phyloP scores from a whole-genome alignment of 2,329 filamentous ascomycete genomes.

The Aspergillus sp. region DNA sequence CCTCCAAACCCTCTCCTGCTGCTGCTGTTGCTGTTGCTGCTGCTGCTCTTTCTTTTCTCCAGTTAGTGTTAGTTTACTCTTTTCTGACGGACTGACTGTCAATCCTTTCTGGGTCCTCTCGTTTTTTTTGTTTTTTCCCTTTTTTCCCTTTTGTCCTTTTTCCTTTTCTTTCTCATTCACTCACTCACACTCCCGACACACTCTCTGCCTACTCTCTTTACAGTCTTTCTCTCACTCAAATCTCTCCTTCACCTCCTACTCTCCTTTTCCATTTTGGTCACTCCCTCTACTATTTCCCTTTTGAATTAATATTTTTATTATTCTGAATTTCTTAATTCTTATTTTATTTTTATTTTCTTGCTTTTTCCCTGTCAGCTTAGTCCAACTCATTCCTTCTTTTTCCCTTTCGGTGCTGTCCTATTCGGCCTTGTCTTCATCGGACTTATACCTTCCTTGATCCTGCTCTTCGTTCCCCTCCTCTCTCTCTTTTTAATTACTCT shows the following conservation, averaged over 20 bases:
- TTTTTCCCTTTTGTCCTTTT: slow-evolving; percentile 18
- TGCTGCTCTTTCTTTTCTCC: slow-evolving; percentile 6
- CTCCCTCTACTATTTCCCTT: slow-evolving; percentile 15
- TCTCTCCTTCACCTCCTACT: slow-evolving; percentile 29
- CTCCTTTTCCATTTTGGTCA: slow-evolving; percentile 26
- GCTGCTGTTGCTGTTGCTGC: too few species aligned
- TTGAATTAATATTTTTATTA: slow-evolving; percentile 11
- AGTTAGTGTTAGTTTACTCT: not conserved
- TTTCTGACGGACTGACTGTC: slow-evolving; percentile 6
- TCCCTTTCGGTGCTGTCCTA: slow-evolving; percentile 22
- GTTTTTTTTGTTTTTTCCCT: slow-evolving; percentile 18
- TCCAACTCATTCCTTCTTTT: slow-evolving; percentile 20
- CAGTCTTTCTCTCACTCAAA: slow-evolving; percentile 16
- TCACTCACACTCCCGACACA: slow-evolving; percentile 7
- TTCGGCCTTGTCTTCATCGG: slow-evolving; percentile 23
- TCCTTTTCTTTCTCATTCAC: slow-evolving; percentile 15
- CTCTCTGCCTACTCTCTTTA: slow-evolving; percentile 20
- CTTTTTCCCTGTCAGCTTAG: slow-evolving; percentile 23
- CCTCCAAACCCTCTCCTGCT: not conserved
- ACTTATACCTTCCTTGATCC: slow-evolving; percentile 21
- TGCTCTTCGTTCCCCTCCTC: slow-evolving; percentile 3
- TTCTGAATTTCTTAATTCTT: too few species aligned
- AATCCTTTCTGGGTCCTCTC: slow-evolving; percentile 21
- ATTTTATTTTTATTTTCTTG: slow-evolving; percentile 11
- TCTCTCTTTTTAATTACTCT: slow-evolving; percentile 1